phyloP scores from a whole-genome alignment of 306 rosid genomes.

The Lathyrus oleraceus region DNA sequence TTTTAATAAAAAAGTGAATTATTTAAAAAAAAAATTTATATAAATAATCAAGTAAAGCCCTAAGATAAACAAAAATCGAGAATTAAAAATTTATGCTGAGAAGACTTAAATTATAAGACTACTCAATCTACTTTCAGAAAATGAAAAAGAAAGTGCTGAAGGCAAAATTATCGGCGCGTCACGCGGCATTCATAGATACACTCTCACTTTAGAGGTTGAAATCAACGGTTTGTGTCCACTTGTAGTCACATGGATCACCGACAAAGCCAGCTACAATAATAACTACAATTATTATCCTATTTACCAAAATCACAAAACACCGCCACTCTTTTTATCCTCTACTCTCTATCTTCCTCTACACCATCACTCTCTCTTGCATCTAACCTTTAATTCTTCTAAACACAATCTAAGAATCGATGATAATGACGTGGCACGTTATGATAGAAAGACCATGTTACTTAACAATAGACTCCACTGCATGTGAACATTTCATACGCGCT shows the following conservation, averaged over 20 bases:
- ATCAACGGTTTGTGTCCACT: conserved; percentile 16
- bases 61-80: no score
- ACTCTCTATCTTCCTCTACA: not conserved
- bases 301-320: not conserved
- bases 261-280: conserved; percentile 43
- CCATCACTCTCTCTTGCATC: not conserved
- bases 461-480: not conserved
- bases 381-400: not conserved
- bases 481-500: conserved; percentile 28
- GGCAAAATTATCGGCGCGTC: conserved; percentile 36
- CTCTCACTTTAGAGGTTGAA: not conserved
- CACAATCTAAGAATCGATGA: not conserved
- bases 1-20: no score
- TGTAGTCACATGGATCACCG: conserved; percentile 46
- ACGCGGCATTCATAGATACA: conserved; percentile 31
- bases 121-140: not conserved
- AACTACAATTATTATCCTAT: not conserved
- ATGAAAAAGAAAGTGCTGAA: not conserved
- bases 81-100: no score
- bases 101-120: not conserved
- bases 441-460: not conserved
- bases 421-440: conserved; percentile 16
- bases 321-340: conserved; percentile 32
- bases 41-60: no score
- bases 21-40: no score